A percentile compares a stretch with the other conserved stretches of the same genome.
Evolutionary conservation across 1,139 yeast genomes (phyloP).

Genomic region (Hemisphaericaspora xylofermentans): DNA sequence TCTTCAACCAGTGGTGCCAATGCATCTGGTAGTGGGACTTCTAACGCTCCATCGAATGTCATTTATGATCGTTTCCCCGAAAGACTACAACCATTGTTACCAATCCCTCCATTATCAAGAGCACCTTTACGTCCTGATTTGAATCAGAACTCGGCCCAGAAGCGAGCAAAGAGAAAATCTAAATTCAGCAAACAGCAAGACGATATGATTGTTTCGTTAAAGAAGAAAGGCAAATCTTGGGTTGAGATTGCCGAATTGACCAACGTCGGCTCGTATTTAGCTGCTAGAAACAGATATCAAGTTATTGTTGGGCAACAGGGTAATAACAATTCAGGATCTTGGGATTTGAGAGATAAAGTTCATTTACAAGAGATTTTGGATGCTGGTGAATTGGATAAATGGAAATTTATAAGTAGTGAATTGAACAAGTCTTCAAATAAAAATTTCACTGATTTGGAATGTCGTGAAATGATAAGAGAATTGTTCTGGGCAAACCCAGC

Average conservation of each 20-base stretch:
- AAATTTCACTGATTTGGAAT: constrained; percentile 50
- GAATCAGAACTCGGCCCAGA: constrained; percentile 30
- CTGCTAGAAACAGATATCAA: constrained; percentile 77
- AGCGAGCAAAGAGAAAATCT: constrained; percentile 58
- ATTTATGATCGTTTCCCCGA: constrained; percentile 18
- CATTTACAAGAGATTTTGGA: constrained; percentile 55
- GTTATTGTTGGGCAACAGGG: constrained; percentile 85
- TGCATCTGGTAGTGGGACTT: constrained; percentile 6
- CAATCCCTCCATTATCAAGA: constrained; percentile 38
- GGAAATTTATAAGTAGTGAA: constrained; percentile 64
- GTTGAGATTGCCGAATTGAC: constrained; percentile 70
- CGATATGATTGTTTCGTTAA: constrained; percentile 58
- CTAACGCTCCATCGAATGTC: constrained; percentile 11
- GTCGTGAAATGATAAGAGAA: constrained; percentile 53
- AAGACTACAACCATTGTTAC: constrained; percentile 25
- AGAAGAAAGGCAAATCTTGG: constrained; percentile 68
- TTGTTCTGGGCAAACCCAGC: constrained; percentile 59
- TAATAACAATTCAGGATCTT: constrained; percentile 61
- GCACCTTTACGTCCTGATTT: constrained; percentile 35
- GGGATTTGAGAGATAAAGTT: constrained; percentile 60
- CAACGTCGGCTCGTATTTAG: constrained; percentile 64
- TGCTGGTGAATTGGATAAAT: constrained; percentile 70
- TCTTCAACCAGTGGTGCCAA: background rate
- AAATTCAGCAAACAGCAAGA: constrained; percentile 72
- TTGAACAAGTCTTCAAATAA: constrained; percentile 60